These are phyloP conservation scores for Ascochyta clinopodiicola DNA, from an alignment of 2,329 filamentous ascomycete genomes.

Conservation along the genomic window DNA sequence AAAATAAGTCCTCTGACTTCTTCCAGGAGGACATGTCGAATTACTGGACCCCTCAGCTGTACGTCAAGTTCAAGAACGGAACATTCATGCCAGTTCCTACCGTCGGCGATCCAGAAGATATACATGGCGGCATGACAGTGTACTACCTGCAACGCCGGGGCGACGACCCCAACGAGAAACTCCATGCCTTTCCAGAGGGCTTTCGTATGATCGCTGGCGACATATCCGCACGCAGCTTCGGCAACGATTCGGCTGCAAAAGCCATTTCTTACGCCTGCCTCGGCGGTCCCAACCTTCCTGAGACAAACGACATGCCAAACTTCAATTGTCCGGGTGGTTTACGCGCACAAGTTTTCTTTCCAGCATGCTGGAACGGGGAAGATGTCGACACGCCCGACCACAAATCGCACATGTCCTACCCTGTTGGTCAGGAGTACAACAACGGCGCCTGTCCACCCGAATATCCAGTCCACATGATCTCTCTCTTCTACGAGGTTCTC, in stretches of 20 bases:
- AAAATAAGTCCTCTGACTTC: not conserved
- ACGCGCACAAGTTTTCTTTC: constrained; percentile 73
- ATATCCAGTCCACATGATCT: constrained; percentile 62
- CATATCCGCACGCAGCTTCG: constrained; percentile 61
- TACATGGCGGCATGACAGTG: constrained; percentile 69
- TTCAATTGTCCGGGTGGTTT: constrained; percentile 67
- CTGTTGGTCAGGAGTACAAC: constrained; percentile 53
- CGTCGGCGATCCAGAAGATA: constrained; percentile 55
- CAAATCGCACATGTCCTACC: constrained; percentile 69
- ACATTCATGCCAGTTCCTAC: constrained; percentile 67
- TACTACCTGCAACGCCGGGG: constrained; percentile 69
- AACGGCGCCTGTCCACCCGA: constrained; percentile 60
- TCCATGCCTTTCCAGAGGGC: constrained; percentile 72
- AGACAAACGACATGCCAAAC: constrained; percentile 69
- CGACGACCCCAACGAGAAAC: constrained; percentile 64
- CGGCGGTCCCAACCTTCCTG: constrained; percentile 44
- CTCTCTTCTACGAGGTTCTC: constrained; percentile 65
- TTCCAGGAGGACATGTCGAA: constrained; percentile 57
- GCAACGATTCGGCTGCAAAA: constrained; percentile 51
- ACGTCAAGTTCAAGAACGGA: constrained; percentile 60
- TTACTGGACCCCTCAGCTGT: constrained; percentile 79
- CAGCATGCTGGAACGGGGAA: constrained; percentile 74
- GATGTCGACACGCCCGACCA: constrained; percentile 64
- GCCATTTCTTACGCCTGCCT: constrained; percentile 66
- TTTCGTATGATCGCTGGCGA: constrained; percentile 77